Conservation (phyloP, 768 basidiomycete genomes). For the Suillus plorans region DNA sequence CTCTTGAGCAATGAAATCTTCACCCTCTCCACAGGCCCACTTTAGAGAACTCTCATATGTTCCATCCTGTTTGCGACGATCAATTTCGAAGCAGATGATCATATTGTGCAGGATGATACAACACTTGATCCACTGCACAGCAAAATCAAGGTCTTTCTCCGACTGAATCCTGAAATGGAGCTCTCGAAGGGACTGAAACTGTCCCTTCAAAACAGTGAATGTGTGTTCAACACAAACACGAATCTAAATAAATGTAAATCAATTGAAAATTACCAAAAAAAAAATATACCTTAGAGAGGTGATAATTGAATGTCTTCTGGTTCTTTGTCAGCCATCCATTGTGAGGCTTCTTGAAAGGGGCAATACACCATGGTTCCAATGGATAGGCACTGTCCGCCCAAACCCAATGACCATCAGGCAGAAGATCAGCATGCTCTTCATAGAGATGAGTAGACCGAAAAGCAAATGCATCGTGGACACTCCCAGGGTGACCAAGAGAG, state of each 20-base stretch:
- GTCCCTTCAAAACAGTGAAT: not conserved
- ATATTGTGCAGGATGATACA: too few species aligned
- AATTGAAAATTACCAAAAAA: not conserved
- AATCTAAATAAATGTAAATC: not conserved
- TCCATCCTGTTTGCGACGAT: too few species aligned
- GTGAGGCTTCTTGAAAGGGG: not conserved
- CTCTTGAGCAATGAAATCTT: too few species aligned
- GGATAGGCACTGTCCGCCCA: not conserved
- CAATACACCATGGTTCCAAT: not conserved
- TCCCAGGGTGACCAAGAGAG: not conserved
- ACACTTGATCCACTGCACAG: not conserved
- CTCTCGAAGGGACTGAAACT: not conserved
- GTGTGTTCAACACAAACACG: not conserved
- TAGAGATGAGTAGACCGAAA: not conserved
- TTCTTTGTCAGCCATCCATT: not conserved
- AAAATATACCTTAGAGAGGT: not conserved
- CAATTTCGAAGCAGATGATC: too few species aligned
- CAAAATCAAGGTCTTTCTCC: not conserved
- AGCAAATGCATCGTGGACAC: not conserved
- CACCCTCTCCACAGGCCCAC: too few species aligned
- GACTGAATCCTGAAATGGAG: too few species aligned
- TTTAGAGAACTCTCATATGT: too few species aligned
- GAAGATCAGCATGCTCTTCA: not conserved
- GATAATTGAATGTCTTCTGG: not conserved
- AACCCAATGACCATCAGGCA: not conserved